A percentile compares a stretch with the other conserved stretches of the same genome.
phyloP scores from a whole-genome alignment of 805 yeast genomes.

The Barnettozyma sucrosica region DNA sequence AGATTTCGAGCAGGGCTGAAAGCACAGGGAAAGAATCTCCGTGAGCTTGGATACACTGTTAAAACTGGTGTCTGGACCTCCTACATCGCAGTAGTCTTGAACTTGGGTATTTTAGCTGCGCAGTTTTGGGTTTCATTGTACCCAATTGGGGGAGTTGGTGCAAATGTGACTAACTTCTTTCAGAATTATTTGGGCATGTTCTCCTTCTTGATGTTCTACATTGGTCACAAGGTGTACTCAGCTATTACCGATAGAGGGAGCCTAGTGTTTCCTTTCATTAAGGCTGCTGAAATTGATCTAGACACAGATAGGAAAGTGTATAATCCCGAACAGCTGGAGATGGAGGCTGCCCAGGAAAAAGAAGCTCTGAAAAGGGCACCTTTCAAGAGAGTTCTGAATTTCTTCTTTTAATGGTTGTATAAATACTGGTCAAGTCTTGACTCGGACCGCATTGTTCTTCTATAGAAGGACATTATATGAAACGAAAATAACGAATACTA shows the following conservation, averaged over 20 bases:
- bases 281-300: constrained; percentile 38
- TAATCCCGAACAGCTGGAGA: constrained; percentile 35
- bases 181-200: constrained; percentile 45
- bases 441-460: not conserved
- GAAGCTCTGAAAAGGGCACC: constrained; percentile 21
- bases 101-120: constrained; percentile 45
- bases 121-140: constrained; percentile 64
- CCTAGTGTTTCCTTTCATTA: constrained; percentile 29
- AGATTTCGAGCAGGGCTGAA: constrained; percentile 54
- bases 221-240: constrained; percentile 46
- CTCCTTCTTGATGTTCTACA: constrained; percentile 38
- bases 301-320: constrained; percentile 41
- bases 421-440: not conserved
- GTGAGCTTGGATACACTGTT: constrained; percentile 49
- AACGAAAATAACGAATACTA: no score
- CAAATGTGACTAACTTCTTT: constrained; percentile 42
- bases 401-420: constrained; percentile 25
- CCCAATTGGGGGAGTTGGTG: constrained; percentile 43
- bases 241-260: constrained; percentile 16
- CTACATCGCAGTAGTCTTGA: constrained; percentile 42
- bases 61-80: constrained; percentile 51
- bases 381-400: constrained; percentile 17
- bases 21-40: constrained; percentile 44
- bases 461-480: no score
- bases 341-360: constrained; percentile 34